phyloP scores from a whole-genome alignment of 768 basidiomycete genomes.

The Trametes maxima region DNA sequence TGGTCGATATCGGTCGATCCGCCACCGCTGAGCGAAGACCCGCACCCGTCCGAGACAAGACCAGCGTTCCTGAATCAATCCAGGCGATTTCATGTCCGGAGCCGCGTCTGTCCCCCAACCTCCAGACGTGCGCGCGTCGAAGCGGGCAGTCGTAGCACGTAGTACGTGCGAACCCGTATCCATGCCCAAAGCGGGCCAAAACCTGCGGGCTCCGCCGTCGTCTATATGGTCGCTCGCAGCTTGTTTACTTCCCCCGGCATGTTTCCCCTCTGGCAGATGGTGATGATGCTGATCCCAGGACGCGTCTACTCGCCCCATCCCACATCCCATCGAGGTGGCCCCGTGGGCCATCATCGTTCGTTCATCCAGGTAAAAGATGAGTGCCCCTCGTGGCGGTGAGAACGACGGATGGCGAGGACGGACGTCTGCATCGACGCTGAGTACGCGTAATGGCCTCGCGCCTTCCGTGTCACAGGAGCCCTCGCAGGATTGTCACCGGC shows the following conservation, averaged over 20 bases:
- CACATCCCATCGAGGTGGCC: neutral
- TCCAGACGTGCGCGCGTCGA: neutral
- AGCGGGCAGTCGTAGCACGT: neutral
- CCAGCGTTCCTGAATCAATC: slow-evolving; percentile 1
- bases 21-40: neutral
- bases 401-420: neutral
- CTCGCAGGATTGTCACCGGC: neutral
- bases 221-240: slow-evolving; percentile 8
- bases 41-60: neutral
- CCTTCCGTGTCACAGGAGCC: neutral
- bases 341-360: neutral
- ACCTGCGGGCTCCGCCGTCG: slow-evolving; percentile 7
- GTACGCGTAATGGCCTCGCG: no score
- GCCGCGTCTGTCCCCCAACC: neutral
- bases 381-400: neutral
- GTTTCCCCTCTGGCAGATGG: slow-evolving; percentile 21
- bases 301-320: neutral
- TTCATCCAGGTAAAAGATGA: no score
- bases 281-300: slow-evolving; percentile 12
- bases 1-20: neutral
- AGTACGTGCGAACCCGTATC: slow-evolving; percentile 16
- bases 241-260: slow-evolving; percentile 5
- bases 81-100: neutral
- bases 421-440: neutral
- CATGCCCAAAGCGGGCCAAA: slow-evolving; percentile 18